Conservation (phyloP, 1,139 yeast species). For the Kodamaea plutei region DNA sequence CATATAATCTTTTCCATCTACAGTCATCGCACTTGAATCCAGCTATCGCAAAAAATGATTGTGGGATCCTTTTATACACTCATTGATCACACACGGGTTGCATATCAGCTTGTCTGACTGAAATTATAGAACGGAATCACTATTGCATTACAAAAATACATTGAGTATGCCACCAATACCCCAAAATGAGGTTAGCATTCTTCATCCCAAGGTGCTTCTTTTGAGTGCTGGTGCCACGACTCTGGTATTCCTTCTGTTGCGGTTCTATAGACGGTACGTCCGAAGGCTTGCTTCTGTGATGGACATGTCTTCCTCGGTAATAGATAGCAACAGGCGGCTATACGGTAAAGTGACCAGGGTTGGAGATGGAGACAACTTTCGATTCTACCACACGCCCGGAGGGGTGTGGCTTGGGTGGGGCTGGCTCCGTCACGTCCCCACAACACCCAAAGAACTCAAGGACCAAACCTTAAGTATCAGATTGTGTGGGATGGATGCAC, state of each 20-base stretch:
- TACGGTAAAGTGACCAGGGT: constrained; percentile 85
- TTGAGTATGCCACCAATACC: not conserved
- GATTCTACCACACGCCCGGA: constrained; percentile 91
- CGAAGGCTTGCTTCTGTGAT: constrained; percentile 33
- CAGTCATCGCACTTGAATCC: no score
- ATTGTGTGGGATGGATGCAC: constrained; percentile 96
- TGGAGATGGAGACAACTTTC: constrained; percentile 96
- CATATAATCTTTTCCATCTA: no score
- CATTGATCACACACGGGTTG: no score
- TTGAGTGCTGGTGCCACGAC: constrained; percentile 37
- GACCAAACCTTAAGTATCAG: constrained; percentile 65
- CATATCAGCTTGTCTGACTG: no score
- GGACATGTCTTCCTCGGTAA: constrained; percentile 36
- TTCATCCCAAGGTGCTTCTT: constrained; percentile 40
- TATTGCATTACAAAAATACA: not conserved
- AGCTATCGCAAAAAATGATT: no score
- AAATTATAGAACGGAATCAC: no score
- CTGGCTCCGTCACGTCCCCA: constrained; percentile 62
- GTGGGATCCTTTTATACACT: no score
- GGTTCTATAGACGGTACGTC: constrained; percentile 33
- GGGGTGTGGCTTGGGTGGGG: constrained; percentile 91
- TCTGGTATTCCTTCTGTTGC: constrained; percentile 27
- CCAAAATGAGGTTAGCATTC: constrained; percentile 17
- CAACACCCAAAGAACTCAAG: constrained; percentile 42
- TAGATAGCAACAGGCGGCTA: constrained; percentile 35